Evolutionary conservation across 179 eudicot genomes (phyloP), one percentile per base, ranked within the genome.

Genomic region (Beta corolliflora): DNA sequence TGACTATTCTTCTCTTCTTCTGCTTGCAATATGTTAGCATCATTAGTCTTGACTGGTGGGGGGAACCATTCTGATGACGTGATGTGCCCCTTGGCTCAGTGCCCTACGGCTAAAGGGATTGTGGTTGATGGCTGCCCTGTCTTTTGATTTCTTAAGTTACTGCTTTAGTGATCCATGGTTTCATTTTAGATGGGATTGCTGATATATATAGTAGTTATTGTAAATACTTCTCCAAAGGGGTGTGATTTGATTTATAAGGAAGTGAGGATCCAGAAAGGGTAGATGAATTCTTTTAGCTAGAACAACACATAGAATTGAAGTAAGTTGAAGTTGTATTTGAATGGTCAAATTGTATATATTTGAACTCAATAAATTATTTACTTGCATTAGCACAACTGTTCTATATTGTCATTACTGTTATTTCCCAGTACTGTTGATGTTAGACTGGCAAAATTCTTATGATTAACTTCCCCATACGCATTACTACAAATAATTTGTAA

Each of bases 21-120:
- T 46, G 84, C 44, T 59, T 93, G 82, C 92, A 89, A 41, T 84
- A 88, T 83, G 77, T 61, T 68, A 80, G 52, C n/a, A 67, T 78
- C 29, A 81, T 89, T 19, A 73, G 71, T 19, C 55, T 92, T 1
- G 77, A 83, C 15, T 93, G 97, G 96, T 91, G n/a, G 91, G 92
- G 94, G 94, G 52, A 85, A 85, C 50, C 75, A 70, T 1, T 46
- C 86, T 0, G 98, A 94, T 71, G 94, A 91, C 36, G 71, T 77
- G 19, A 77, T 77, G 1, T 94, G 98, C 74, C 89, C 94, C 0
- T 77, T 93, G 82, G 98, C 97, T 79, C 78, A 85, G 12, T 93
- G 98, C 65, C 98, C 98, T 25, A 89, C 94, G 6, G 93, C 93
- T n/a, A 87, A 85, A 81, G 97, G 97, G 48, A 79, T 93, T 70